phyloP scores from a whole-genome alignment of 2,329 filamentous ascomycete genomes.

The Catunica adiposa region DNA sequence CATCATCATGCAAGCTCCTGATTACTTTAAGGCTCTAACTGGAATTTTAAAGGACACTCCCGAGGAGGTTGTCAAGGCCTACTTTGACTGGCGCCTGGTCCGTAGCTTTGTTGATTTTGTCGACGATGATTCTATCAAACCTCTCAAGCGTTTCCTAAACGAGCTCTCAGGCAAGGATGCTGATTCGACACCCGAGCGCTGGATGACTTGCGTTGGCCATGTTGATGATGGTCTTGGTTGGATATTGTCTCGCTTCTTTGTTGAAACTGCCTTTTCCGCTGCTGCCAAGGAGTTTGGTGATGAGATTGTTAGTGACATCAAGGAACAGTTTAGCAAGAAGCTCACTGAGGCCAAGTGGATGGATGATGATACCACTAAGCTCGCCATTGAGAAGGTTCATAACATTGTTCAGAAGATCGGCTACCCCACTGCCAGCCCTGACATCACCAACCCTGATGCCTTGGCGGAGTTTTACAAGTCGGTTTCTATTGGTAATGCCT shows the following conservation, averaged over 20 bases:
- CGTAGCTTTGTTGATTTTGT: slow-evolving; percentile 35
- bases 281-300: slow-evolving; percentile 51
- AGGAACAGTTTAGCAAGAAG: slow-evolving; percentile 45
- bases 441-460: slow-evolving; percentile 40
- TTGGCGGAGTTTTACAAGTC: slow-evolving; percentile 40
- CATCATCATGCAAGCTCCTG: slow-evolving; percentile 42
- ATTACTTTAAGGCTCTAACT: slow-evolving; percentile 42
- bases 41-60: slow-evolving; percentile 36
- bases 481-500: slow-evolving; percentile 32
- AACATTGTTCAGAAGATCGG: slow-evolving; percentile 54
- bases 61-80: slow-evolving; percentile 41
- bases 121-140: slow-evolving; percentile 42
- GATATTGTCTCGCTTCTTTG: slow-evolving; percentile 55
- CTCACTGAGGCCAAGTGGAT: slow-evolving; percentile 47
- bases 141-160: slow-evolving; percentile 43
- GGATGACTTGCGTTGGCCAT: slow-evolving; percentile 45
- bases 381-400: slow-evolving; percentile 47
- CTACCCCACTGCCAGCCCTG: slow-evolving; percentile 45
- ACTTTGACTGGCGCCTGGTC: slow-evolving; percentile 48
- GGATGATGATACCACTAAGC: slow-evolving; percentile 40
- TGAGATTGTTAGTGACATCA: slow-evolving; percentile 54
- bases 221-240: slow-evolving; percentile 45
- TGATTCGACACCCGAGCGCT: slow-evolving; percentile 45
- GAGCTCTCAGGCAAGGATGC: slow-evolving; percentile 44
- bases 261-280: slow-evolving; percentile 50